Percentiles rank a stretch among this genome's conserved stretches.
Evolutionary conservation across 352 stramenopile species (phyloP).

Genomic region (Pythium coloratum): DNA sequence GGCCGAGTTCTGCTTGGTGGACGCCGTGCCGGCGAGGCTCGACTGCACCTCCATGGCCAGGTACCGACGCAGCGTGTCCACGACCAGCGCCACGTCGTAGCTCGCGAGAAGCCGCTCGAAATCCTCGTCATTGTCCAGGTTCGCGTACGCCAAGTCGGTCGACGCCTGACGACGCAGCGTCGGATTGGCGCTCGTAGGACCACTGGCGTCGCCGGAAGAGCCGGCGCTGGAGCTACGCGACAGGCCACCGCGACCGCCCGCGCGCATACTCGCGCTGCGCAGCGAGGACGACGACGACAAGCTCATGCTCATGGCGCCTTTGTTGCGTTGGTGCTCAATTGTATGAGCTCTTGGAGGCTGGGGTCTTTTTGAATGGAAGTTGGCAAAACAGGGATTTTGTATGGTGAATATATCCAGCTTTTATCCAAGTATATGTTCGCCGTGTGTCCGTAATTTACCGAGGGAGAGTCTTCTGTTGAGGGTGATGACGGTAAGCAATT

Average conservation of each 20-base stretch:
- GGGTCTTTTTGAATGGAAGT: constrained; percentile 26
- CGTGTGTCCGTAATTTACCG: background rate
- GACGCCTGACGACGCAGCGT: constrained; percentile 17
- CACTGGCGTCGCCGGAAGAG: constrained; percentile 9
- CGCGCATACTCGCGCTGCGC: constrained; percentile 9
- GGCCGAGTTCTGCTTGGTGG: constrained; percentile 73
- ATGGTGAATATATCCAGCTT: constrained; percentile 4
- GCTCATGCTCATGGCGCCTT: constrained; percentile 10
- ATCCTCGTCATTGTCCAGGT: constrained; percentile 66
- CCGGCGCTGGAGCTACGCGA: constrained; percentile 9
- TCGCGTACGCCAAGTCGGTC: constrained; percentile 25
- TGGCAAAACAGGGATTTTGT: constrained; percentile 6
- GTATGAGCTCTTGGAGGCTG: background rate
- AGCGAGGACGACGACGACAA: constrained; percentile 28
- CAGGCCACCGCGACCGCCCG: background rate
- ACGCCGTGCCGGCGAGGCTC: constrained; percentile 39
- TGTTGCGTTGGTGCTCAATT: background rate
- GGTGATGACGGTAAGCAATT: constrained; percentile 5
- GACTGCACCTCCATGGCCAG: constrained; percentile 71
- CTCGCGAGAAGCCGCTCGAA: constrained; percentile 62
- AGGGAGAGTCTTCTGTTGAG: constrained; percentile 7
- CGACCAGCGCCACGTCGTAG: constrained; percentile 63
- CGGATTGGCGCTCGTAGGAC: constrained; percentile 6
- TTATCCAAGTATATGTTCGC: constrained; percentile 9
- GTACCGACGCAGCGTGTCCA: constrained; percentile 67